Percentiles rank a stretch among this genome's conserved stretches.
Conservation (phyloP, 805 yeast species). For the Saturnispora quitensis region DNA sequence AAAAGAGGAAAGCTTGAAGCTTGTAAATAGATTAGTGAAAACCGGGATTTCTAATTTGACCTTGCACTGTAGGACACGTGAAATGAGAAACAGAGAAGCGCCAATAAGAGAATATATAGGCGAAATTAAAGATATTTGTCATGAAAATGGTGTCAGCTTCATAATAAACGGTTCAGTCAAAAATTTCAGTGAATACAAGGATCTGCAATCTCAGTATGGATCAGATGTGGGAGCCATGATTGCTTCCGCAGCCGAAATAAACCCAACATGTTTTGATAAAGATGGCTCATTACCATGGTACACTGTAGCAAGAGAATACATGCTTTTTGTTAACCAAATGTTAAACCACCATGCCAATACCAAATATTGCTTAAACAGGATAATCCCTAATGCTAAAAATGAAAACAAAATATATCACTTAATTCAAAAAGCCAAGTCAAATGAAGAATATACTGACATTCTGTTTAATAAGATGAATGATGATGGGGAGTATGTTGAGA, state of each 20-base stretch:
- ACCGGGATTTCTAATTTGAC: slow-evolving; percentile 87
- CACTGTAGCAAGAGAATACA: slow-evolving; percentile 44
- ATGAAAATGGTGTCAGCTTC: slow-evolving; percentile 54
- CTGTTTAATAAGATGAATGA: slow-evolving; percentile 28
- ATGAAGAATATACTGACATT: slow-evolving; percentile 38
- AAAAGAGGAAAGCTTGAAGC: slow-evolving; percentile 46
- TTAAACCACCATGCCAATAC: slow-evolving; percentile 65
- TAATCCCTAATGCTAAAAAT: slow-evolving; percentile 44
- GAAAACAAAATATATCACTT: slow-evolving; percentile 41
- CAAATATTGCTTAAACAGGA: slow-evolving; percentile 70
- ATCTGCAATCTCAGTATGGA: slow-evolving; percentile 44
- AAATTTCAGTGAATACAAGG: slow-evolving; percentile 8
- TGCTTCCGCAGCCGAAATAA: slow-evolving; percentile 82
- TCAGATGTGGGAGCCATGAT: slow-evolving; percentile 83
- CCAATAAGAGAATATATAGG: slow-evolving; percentile 68
- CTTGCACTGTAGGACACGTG: slow-evolving; percentile 82
- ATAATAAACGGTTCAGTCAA: slow-evolving; percentile 75
- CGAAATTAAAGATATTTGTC: slow-evolving; percentile 53
- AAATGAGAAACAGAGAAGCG: slow-evolving; percentile 78
- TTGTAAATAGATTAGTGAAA: slow-evolving; percentile 47
- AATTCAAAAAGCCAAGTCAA: slow-evolving; percentile 47
- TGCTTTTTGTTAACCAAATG: slow-evolving; percentile 41
- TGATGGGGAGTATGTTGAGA: slow-evolving; percentile 23
- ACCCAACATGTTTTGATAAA: slow-evolving; percentile 65
- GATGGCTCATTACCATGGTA: slow-evolving; percentile 44